These are phyloP conservation scores for Fusarium ramigenum DNA, from an alignment of 2,329 filamentous ascomycete species.

Conservation along the genomic window DNA sequence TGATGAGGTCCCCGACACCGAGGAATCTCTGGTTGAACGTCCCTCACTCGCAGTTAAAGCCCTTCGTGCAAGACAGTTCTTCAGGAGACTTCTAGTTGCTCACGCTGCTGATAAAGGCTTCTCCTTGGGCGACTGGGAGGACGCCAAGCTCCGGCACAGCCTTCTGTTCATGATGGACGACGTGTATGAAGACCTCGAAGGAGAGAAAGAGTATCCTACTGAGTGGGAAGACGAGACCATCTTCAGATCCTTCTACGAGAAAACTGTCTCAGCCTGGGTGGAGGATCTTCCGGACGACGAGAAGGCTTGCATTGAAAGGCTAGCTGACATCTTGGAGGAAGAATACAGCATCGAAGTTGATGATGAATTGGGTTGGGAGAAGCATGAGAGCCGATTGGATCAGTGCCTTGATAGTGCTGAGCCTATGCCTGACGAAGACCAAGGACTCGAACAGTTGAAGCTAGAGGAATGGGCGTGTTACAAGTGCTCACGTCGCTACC, in stretches of 20 bases:
- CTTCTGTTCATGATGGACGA: neutral
- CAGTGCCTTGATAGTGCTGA: neutral
- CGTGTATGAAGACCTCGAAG: neutral
- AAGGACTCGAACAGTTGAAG: neutral
- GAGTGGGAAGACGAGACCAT: neutral
- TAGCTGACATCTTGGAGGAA: neutral
- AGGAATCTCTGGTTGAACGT: neutral
- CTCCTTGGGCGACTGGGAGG: neutral
- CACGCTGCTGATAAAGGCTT: no score
- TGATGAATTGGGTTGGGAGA: neutral
- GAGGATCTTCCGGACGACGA: neutral
- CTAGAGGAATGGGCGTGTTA: neutral
- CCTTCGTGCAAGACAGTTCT: neutral
- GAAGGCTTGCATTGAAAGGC: no score
- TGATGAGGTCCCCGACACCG: neutral
- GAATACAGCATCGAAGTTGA: accelerated
- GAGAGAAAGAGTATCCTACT: neutral
- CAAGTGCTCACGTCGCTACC: no score
- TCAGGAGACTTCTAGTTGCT: neutral
- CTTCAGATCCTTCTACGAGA: neutral
- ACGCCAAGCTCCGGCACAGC: accelerated
- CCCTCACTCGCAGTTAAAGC: neutral
- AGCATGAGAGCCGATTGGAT: accelerated
- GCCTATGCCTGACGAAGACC: neutral
- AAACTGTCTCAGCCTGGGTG: neutral